Base-by-base conservation (phyloP, 805 yeast species). In the Candida stauntonica region DNA sequence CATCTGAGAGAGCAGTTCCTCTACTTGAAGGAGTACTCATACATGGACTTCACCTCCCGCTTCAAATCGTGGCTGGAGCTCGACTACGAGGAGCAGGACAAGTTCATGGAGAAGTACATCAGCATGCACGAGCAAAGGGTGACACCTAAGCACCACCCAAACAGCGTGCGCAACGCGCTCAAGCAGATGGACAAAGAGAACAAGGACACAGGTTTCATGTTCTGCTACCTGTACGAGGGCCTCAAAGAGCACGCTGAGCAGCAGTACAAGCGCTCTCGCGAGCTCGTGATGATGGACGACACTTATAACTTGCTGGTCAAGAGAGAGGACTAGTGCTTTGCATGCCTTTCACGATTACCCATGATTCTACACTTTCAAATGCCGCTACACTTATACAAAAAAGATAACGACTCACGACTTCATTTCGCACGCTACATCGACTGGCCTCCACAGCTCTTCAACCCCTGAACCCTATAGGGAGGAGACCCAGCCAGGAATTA, bases 11-110 rank as follows among this genome's bases (percentile, higher is more conserved):
- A 45, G 38, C 42, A 33, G 29, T 40, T 32, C 17, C 30, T 38
- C 16, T 41, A 46, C 31, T 27, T 46, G 31, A 33, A 35, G 18
- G 35, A 39, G 19, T 44, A 41, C 35, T 16, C 44, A 3, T 32
- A 26, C 15, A 16, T 38, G 5, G 45, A 46, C 30, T 33, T 38
- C 31, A 27, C 40, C 16, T 45, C 48, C 19, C 44, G 36, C 20
- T 45, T 41, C 40, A 45, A 39, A 34, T 38, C 45, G 3, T 45
- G 48, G 48, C 36, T 45, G 41, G 48, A 45, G 33, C 39, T 45
- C 26, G 37, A 36, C 17, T 15, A 14, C n/a, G 4, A n/a, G 5
- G 41, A 44, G 19, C 42, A 41, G 24, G 42, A 46, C n/a, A 18
- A 15, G 17, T 35, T 42, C 17, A 31, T 41, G 21, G 23, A 30